Conservation (phyloP, 2,329 filamentous ascomycete genomes). For the Metarhizium brunneum region DNA sequence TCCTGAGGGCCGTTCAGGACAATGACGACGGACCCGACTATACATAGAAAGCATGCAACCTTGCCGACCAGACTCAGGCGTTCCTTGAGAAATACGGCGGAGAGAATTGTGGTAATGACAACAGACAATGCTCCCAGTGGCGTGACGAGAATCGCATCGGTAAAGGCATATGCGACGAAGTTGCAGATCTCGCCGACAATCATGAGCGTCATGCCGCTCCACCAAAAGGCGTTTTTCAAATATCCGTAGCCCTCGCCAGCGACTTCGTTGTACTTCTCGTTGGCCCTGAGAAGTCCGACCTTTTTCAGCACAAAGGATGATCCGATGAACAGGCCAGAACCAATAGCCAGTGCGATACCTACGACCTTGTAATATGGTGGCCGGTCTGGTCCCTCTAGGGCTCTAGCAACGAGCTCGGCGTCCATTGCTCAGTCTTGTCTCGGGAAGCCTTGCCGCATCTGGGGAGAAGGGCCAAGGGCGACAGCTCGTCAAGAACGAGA, state of each 20-base stretch:
- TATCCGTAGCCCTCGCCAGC: conserved; percentile 97
- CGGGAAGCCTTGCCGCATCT: neutral
- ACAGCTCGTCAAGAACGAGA: neutral
- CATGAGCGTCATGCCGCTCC: conserved; percentile 93
- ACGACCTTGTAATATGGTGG: conserved; percentile 63
- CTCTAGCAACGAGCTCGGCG: neutral
- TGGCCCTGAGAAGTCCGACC: conserved; percentile 79
- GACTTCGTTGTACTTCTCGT: conserved; percentile 91
- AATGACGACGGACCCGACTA: conserved; percentile 87
- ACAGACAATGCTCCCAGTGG: conserved; percentile 86
- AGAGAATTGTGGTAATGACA: conserved; percentile 83
- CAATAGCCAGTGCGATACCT: conserved; percentile 76
- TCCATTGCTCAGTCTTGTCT: neutral
- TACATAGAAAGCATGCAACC: conserved; percentile 90
- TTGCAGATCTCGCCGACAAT: conserved; percentile 95
- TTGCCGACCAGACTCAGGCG: conserved; percentile 92
- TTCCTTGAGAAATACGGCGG: conserved; percentile 92
- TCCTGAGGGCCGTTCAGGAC: conserved; percentile 85
- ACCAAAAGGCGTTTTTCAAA: conserved; percentile 92
- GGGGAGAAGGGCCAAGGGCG: neutral
- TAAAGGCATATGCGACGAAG: conserved; percentile 93
- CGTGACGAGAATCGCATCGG: conserved; percentile 91
- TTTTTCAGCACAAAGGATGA: conserved; percentile 95
- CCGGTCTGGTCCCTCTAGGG: neutral
- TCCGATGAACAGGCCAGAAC: conserved; percentile 87